These are phyloP conservation scores for Penicillium sumatraense DNA, from an alignment of 2,329 filamentous ascomycete genomes.

Conservation along the genomic window DNA sequence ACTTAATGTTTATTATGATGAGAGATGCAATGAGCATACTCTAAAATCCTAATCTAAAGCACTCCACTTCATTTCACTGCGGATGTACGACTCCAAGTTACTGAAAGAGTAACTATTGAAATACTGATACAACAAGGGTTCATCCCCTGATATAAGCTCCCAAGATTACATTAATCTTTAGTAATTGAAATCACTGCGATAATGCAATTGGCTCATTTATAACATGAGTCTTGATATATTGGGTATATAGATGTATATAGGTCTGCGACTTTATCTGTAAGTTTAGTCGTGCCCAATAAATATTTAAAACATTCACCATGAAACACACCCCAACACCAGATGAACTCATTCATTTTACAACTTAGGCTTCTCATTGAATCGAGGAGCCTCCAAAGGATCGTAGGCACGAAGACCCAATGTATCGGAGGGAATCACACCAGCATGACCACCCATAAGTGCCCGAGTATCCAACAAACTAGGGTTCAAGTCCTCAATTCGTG, in stretches of 20 bases:
- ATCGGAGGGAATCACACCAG: constrained; percentile 64
- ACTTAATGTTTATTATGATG: background rate
- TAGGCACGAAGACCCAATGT: constrained; percentile 63
- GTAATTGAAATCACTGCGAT: no score
- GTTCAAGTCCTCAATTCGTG: constrained; percentile 74
- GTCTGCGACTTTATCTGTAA: background rate
- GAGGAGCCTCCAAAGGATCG: constrained; percentile 56
- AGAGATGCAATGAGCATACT: background rate
- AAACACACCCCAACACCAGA: background rate
- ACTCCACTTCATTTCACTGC: no score
- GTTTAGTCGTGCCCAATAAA: background rate
- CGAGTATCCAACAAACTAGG: constrained; percentile 79
- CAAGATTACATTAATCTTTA: no score
- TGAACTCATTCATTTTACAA: constrained; percentile 32
- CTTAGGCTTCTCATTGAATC: constrained; percentile 55
- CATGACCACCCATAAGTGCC: constrained; percentile 65
- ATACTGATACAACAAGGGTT: no score
- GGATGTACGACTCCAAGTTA: no score
- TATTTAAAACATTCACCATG: background rate
- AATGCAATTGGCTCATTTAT: background rate
- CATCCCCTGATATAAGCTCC: no score
- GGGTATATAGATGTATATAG: constrained; percentile 2
- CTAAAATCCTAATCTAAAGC: no score
- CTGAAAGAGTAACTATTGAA: no score
- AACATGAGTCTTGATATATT: background rate